These are phyloP conservation scores for Cinnamomum micranthum DNA, from an alignment of 164 flowering plant genomes.

Conservation along the genomic window DNA sequence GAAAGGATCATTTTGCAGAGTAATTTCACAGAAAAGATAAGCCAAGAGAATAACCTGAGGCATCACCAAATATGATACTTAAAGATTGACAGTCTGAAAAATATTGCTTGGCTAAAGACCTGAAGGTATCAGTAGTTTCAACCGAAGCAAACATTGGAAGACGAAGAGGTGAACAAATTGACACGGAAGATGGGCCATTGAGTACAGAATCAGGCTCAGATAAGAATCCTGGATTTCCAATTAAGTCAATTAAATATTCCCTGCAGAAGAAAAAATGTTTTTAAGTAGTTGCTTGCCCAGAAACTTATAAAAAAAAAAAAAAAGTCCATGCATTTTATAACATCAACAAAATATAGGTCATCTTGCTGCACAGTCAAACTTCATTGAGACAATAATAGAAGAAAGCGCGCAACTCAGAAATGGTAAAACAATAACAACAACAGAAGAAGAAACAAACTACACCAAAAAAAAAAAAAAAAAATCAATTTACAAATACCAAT, in stretches of 20 bases:
- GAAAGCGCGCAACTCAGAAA: not conserved
- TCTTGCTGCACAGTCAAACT: not conserved
- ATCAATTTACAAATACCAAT: not conserved
- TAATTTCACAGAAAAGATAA: not conserved
- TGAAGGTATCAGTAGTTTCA: constrained; percentile 64
- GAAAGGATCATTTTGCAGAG: not conserved
- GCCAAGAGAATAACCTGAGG: constrained; percentile 45
- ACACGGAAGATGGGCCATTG: constrained; percentile 87
- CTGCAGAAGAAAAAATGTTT: constrained; percentile 34
- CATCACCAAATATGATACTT: constrained; percentile 58
- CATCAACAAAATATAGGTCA: not conserved
- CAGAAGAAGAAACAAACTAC: not conserved
- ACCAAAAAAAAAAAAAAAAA: too few species aligned
- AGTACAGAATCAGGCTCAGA: constrained; percentile 82
- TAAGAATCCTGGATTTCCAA: constrained; percentile 79
- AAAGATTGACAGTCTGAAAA: constrained; percentile 70
- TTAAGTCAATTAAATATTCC: constrained; percentile 81
- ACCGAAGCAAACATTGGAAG: constrained; percentile 62
- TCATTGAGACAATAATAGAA: not conserved
- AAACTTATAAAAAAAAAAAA: not conserved
- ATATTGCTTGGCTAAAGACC: constrained; percentile 79
- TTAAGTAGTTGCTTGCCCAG: not conserved
- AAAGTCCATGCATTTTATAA: not conserved
- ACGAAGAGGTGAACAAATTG: constrained; percentile 88
- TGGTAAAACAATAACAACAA: not conserved